Evolutionary conservation across 768 basidiomycete genomes (phyloP), one percentile per base, ranked within the genome.

Genomic region (Rhodotorula diobovata): DNA sequence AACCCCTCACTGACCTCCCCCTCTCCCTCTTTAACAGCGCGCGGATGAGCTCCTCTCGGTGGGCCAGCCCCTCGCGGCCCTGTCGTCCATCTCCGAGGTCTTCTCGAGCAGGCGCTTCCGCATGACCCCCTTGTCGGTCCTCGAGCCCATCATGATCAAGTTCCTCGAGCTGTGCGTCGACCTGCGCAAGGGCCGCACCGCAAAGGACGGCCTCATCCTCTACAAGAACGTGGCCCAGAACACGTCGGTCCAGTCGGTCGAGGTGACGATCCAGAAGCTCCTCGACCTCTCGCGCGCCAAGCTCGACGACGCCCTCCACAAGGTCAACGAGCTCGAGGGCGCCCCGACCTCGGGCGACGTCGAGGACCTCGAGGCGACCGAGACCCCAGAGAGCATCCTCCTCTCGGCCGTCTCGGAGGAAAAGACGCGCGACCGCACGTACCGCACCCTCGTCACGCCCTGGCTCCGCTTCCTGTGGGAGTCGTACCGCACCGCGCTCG

Each of bases 391-490:
- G 81, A 90, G 90, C 78, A 91, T 96, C 71, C 83, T 96, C 23
- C 85, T 95, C 30, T 90, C 90, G 60, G 91, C 92, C 23, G 92
- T 98, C 71, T 89, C 90, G 77, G 87, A 86, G 48, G 92, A 93
- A 63, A 90, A 93, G 82, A 93, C 86, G 83, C 90, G 90, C 83
- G 94, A 97, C 81, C 84, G 95, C 76, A 96, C 93, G 41, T 94
- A 98, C 81, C 83, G 95, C 57, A 90, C 93, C 14, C 85, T 98
- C 62, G 93, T 99, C 73, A 96, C 93, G 0, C 95, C 95, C 0
- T 96, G 93, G 89, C 89, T 98, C 79, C 93, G 94, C 79, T 96
- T 97, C 81, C 85, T 93, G n/a, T 98, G 94, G 93, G 95, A 98
- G 84, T 91, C 91, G 76, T 97, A 97, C 79, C 88, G 95, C 67